Percentiles rank a stretch among this genome's conserved stretches.
These are phyloP conservation scores for Chaetomiaceae sp. DNA, from an alignment of 2,329 filamentous ascomycete genomes.

Conservation along the genomic window DNA sequence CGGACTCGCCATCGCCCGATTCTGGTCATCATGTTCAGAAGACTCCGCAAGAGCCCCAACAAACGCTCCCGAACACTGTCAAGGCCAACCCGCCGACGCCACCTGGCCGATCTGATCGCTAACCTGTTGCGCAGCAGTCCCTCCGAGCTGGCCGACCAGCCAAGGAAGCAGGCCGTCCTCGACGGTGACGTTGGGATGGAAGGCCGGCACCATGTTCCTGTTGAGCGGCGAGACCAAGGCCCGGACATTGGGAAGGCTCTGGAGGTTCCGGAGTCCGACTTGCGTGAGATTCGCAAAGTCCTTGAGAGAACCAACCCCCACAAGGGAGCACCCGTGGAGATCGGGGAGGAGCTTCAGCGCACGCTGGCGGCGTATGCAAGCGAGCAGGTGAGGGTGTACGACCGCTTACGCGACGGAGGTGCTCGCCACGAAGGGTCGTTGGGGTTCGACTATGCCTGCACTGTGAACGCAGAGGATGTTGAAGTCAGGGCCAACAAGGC, in stretches of 20 bases:
- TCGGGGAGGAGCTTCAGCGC: not conserved
- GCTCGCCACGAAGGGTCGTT: constrained; percentile 8
- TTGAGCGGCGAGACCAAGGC: not conserved
- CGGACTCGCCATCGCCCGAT: constrained; percentile 1
- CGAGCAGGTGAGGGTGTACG: constrained; percentile 6
- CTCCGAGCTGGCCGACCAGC: not conserved
- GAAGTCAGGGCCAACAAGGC: constrained; percentile 35
- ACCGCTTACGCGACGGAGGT: constrained; percentile 6
- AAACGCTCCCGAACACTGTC: constrained; percentile 17
- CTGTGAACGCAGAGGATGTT: constrained; percentile 7
- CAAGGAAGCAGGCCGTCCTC: not conserved
- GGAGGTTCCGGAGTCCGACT: not conserved
- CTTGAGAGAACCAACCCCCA: not conserved
- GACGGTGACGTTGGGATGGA: constrained; percentile 6
- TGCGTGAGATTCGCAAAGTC: not conserved
- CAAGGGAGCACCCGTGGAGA: not conserved
- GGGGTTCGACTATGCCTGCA: constrained; percentile 17
- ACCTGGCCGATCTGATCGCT: constrained; percentile 9
- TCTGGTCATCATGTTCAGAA: constrained; percentile 13
- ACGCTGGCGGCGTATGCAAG: not conserved
- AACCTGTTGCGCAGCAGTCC: constrained; percentile 14
- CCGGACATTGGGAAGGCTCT: not conserved
- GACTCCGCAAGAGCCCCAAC: constrained; percentile 13
- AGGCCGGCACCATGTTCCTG: not conserved
- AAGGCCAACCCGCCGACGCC: constrained; percentile 14